A percentile compares a stretch with the other conserved stretches of the same genome.
Evolutionary conservation across 768 basidiomycete genomes (phyloP).

Genomic region (Phanerochaete carnosa): DNA sequence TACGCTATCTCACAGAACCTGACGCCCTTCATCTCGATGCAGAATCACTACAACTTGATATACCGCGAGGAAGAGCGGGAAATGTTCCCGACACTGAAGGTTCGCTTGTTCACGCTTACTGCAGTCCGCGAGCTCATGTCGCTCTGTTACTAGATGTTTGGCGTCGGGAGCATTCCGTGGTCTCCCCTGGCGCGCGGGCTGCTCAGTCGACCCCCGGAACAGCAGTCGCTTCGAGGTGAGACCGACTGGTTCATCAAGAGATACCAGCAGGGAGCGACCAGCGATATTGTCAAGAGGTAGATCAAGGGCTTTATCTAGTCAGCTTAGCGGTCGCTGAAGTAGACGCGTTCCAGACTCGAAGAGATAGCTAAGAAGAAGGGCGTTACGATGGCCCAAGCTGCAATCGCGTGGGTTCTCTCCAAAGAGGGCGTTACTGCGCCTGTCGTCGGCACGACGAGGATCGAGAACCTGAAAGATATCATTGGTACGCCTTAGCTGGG

Average conservation of each 20-base stretch:
- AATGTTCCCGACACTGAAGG: constrained; percentile 36
- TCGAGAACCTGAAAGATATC: constrained; percentile 37
- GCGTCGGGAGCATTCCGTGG: constrained; percentile 40
- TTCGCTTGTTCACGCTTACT: neutral
- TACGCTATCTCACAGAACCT: constrained; percentile 18
- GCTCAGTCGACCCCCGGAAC: constrained; percentile 24
- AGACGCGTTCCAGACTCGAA: constrained; percentile 34
- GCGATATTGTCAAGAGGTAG: constrained; percentile 16
- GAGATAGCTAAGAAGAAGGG: constrained; percentile 40
- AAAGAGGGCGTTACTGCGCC: constrained; percentile 26
- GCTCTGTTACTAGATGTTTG: constrained; percentile 23
- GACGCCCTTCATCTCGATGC: constrained; percentile 45
- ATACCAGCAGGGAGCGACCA: constrained; percentile 14
- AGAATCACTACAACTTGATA: constrained; percentile 41
- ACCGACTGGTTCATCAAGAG: constrained; percentile 20
- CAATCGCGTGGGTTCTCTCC: constrained; percentile 38
- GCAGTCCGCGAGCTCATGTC: neutral
- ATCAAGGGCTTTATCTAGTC: neutral
- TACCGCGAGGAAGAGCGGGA: constrained; percentile 46
- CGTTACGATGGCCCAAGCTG: constrained; percentile 42
- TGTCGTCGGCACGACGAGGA: constrained; percentile 22
- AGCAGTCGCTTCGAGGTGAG: constrained; percentile 22
- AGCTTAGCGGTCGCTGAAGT: neutral
- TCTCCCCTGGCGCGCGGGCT: constrained; percentile 34
- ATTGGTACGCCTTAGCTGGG: constrained; percentile 19